phyloP scores from a whole-genome alignment of 2,329 filamentous ascomycete species.

The Trichoderma lentiforme region DNA sequence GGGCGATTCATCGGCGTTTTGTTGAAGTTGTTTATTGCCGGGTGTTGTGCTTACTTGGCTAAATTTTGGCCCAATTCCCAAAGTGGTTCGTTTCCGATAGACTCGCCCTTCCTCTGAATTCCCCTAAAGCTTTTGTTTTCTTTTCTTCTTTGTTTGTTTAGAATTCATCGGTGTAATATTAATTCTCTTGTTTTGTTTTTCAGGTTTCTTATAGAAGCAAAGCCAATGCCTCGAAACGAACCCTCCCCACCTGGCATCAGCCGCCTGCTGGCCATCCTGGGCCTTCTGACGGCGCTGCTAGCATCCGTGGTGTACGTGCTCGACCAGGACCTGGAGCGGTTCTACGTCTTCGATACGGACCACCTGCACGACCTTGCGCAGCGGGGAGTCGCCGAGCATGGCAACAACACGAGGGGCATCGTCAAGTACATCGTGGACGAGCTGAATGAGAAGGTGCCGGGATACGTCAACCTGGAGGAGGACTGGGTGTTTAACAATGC shows the following conservation, averaged over 20 bases:
- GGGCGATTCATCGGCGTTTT: not conserved
- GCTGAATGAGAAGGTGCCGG: conserved; percentile 50
- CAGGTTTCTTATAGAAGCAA: not conserved
- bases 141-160: not conserved
- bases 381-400: conserved; percentile 64
- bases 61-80: not conserved
- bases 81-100: not conserved
- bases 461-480: conserved; percentile 65
- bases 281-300: conserved; percentile 53
- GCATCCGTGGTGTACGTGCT: conserved; percentile 52
- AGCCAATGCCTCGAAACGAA: conserved; percentile 21
- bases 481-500: conserved; percentile 94
- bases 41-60: not conserved
- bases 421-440: conserved; percentile 68
- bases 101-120: not conserved
- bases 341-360: conserved; percentile 73
- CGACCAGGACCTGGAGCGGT: conserved; percentile 56
- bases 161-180: not conserved
- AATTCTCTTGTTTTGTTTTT: not conserved
- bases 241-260: conserved; percentile 27
- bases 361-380: conserved; percentile 67
- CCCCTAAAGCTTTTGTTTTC: not conserved
- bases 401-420: conserved; percentile 69
- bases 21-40: not conserved
- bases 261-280: conserved; percentile 47